A percentile compares a stretch with the other conserved stretches of the same genome.
Conservation (phyloP, 2,329 filamentous ascomycete genomes). For the Pezicula radicicola region DNA sequence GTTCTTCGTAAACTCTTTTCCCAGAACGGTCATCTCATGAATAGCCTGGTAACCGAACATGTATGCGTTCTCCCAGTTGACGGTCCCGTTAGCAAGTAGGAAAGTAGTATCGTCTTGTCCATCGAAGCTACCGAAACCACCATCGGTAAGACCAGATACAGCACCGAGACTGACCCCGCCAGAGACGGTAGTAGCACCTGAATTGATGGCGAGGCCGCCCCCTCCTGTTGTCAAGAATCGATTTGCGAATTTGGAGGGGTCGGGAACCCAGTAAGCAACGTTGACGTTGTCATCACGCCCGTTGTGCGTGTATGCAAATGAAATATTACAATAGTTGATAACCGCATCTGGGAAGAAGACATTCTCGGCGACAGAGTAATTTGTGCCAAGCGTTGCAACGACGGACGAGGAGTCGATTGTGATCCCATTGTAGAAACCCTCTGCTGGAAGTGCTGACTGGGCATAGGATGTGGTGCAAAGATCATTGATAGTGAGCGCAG, state of each 20-base stretch:
- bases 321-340: conserved; percentile 41
- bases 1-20: conserved; percentile 37
- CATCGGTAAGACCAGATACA: conserved; percentile 43
- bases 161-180: conserved; percentile 43
- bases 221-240: conserved; percentile 41
- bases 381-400: conserved; percentile 32
- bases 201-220: conserved; percentile 42
- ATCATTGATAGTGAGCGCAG: not conserved
- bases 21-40: conserved; percentile 33
- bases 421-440: conserved; percentile 5
- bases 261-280: conserved; percentile 38
- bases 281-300: conserved; percentile 31
- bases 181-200: conserved; percentile 28
- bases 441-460: not conserved
- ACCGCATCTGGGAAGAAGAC: conserved; percentile 27
- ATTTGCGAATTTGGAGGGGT: conserved; percentile 37
- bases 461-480: not conserved
- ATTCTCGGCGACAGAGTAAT: conserved; percentile 24
- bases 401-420: conserved; percentile 29
- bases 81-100: conserved; percentile 34
- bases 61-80: conserved; percentile 32
- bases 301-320: conserved; percentile 39
- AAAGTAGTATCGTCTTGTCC: conserved; percentile 33
- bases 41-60: conserved; percentile 36
- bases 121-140: conserved; percentile 44